These are phyloP conservation scores for Clavispora vitiphila DNA, from an alignment of 805 yeast genomes.

Conservation along the genomic window DNA sequence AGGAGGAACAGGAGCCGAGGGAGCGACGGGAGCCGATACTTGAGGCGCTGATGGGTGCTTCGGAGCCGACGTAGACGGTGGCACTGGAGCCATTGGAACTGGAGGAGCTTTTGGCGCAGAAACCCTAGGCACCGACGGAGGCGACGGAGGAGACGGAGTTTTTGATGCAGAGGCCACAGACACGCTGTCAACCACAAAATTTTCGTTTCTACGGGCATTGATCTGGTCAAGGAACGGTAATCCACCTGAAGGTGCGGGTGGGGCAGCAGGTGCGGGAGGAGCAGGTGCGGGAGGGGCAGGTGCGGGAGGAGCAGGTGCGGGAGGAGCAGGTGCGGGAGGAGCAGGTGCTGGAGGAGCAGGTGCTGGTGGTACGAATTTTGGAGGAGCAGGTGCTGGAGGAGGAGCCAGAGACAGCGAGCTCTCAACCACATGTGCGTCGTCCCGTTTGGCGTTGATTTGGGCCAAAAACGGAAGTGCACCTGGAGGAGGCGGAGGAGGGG, in stretches of 20 bases:
- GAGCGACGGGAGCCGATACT: no score
- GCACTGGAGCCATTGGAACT: neutral
- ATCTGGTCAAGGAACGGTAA: conserved; percentile 49
- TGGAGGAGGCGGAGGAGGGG: conserved; percentile 6
- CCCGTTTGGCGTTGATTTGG: conserved; percentile 12
- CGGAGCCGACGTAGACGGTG: neutral
- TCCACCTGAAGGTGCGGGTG: no score
- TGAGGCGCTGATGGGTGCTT: no score
- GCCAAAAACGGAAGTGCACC: conserved; percentile 14
- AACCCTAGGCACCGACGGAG: no score
- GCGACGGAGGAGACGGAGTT: no score
- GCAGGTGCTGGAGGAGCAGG: conserved; percentile 12
- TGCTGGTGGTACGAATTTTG: conserved; percentile 5
- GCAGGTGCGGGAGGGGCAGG: conserved; percentile 16
- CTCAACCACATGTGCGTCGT: conserved; percentile 6
- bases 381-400: conserved; percentile 14
- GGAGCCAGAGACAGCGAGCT: conserved; percentile 9
- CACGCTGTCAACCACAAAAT: conserved; percentile 38
- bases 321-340: conserved; percentile 4
- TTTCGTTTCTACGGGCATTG: conserved; percentile 44
- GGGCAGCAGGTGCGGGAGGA: conserved; percentile 15
- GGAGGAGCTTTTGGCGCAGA: conserved; percentile 1
- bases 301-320: conserved; percentile 5
- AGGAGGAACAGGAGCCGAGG: no score
- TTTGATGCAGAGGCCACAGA: no score